Conservation (phyloP, 2,329 filamentous ascomycete genomes). For the Plectosphaerella plurivora region DNA sequence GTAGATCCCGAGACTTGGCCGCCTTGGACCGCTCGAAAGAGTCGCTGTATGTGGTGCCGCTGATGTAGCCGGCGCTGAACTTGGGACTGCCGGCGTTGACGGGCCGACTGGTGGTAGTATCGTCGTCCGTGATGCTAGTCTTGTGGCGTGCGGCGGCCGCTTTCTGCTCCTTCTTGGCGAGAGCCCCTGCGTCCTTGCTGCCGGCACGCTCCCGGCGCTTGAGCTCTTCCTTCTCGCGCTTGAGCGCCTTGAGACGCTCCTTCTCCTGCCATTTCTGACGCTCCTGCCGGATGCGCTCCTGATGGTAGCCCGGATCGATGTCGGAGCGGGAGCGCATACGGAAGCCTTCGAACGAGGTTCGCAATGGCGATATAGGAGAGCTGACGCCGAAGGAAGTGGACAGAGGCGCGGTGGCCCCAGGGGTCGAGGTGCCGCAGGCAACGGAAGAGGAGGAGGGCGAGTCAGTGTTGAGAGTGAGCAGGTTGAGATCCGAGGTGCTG, state of each 20-base stretch:
- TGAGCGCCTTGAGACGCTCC: slow-evolving; percentile 58
- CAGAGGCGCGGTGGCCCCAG: slow-evolving; percentile 19
- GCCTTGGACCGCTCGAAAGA: neutral
- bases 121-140: slow-evolving; percentile 22
- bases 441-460: slow-evolving; percentile 24
- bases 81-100: slow-evolving; percentile 3
- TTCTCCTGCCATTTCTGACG: slow-evolving; percentile 60
- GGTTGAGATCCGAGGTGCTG: slow-evolving; percentile 45
- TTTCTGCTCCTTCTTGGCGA: slow-evolving; percentile 11
- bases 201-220: slow-evolving; percentile 55
- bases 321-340: slow-evolving; percentile 58
- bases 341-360: slow-evolving; percentile 57
- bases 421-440: slow-evolving; percentile 16
- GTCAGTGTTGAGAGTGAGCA: slow-evolving; percentile 23
- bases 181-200: slow-evolving; percentile 28
- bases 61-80: slow-evolving; percentile 7
- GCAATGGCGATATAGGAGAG: slow-evolving; percentile 39
- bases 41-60: neutral
- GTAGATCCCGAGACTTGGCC: slow-evolving; percentile 22
- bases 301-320: slow-evolving; percentile 45
- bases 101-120: neutral
- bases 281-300: slow-evolving; percentile 55
- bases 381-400: slow-evolving; percentile 16
- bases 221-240: slow-evolving; percentile 55
- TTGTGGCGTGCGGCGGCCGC: slow-evolving; percentile 27